These are phyloP conservation scores for Russula sp. DNA, from an alignment of 768 basidiomycete species.

Conservation along the genomic window DNA sequence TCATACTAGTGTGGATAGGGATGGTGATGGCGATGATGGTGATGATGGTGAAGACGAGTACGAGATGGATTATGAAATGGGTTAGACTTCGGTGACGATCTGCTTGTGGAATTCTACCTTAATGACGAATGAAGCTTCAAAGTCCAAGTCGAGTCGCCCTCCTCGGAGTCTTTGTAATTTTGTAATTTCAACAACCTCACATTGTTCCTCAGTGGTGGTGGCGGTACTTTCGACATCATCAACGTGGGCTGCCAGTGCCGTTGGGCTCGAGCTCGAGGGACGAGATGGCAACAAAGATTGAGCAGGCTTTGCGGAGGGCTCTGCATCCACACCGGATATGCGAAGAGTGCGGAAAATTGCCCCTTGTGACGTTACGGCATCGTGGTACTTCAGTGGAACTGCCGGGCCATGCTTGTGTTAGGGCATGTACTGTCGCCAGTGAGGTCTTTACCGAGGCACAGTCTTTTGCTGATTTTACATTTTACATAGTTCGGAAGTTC, in stretches of 20 bases:
- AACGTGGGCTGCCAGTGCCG: slow-evolving; percentile 67
- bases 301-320: slow-evolving; percentile 64
- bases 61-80: too few relatives aligned
- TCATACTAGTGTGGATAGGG: too few relatives aligned
- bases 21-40: too few relatives aligned
- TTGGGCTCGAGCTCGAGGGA: slow-evolving; percentile 43
- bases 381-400: slow-evolving; percentile 85
- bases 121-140: slow-evolving; percentile 36
- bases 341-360: slow-evolving; percentile 83
- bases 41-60: too few relatives aligned
- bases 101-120: too few relatives aligned
- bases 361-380: slow-evolving; percentile 84
- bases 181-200: too few relatives aligned
- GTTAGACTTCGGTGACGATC: too few relatives aligned
- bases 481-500: not conserved
- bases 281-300: slow-evolving; percentile 59
- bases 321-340: slow-evolving; percentile 74
- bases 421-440: slow-evolving; percentile 94
- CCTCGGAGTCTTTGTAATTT: too few relatives aligned
- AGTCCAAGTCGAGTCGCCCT: too few relatives aligned
- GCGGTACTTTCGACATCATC: slow-evolving; percentile 61
- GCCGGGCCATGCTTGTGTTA: slow-evolving; percentile 93
- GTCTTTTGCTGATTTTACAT: slow-evolving; percentile 82
- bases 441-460: slow-evolving; percentile 95
- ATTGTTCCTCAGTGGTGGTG: too few relatives aligned